Evolutionary conservation across 2,329 filamentous ascomycete genomes (phyloP), one percentile per base, ranked within the genome.

Genomic region (Alternaria gansuensis): DNA sequence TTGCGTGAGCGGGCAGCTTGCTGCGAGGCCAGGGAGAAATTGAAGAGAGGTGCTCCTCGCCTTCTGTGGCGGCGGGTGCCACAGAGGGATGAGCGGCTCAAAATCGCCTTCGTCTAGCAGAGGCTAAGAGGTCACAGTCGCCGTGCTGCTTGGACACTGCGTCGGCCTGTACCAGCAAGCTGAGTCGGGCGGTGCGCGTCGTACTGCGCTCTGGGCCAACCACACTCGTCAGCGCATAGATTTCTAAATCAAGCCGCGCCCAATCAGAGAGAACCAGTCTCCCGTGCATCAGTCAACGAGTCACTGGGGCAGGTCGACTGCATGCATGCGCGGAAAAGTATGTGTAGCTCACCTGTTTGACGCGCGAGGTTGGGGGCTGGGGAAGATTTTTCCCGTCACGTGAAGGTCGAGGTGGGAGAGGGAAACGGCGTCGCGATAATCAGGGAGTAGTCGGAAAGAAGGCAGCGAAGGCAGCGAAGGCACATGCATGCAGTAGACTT

Each of bases 41-140:
- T 54, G 57, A 46, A 54, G 54, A 62, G 62, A 67, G 55, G 57
- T 54, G 60, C 62, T 60, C 60, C 51, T 60, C 61, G 62, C 57
- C 62, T 63, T 50, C 63, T 64, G 68, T 67, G 69, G 63, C 64
- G 64, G 66, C 40, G 62, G 62, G 62, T 71, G 71, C 69, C 66
- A 72, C 71, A 66, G 64, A 68, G 69, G 69, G 71, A 66, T 60
- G 71, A 68, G 66, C 64, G 64, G 62, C 59, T 65, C 64, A 67
- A 71, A 71, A 67, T 66, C 57, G 60, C 63, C 63, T 57, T 64
- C 59, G 65, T 56, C 59, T 68, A 71, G 65, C 57, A 65, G 61
- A 56, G 63, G 34, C 60, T 63, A 64, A 62, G 69, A 45, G 61
- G 59, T 67, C 45, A 59, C 62, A 60, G 43, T 57, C 57, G 59